Evolutionary conservation across 192 early-diverging fungal genomes (phyloP).

Genomic region (Entophlyctis helioformis): DNA sequence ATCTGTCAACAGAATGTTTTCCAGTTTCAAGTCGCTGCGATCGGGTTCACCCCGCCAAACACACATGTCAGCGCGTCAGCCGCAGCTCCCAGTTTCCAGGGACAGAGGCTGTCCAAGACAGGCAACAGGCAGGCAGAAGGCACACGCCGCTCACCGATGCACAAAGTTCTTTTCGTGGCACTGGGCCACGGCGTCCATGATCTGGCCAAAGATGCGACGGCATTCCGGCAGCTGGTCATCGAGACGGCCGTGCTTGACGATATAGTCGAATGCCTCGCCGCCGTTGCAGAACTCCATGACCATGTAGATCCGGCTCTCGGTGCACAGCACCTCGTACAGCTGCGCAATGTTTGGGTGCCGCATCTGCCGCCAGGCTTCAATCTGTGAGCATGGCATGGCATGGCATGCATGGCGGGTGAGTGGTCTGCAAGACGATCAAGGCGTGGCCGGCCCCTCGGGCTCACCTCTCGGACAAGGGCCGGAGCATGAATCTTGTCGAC

Average conservation of each 20-base stretch:
- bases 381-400: constrained; percentile 9
- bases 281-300: constrained; percentile 67
- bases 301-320: constrained; percentile 65
- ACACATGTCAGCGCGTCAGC: neutral
- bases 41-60: neutral
- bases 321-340: constrained; percentile 63
- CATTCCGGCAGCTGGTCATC: constrained; percentile 17
- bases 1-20: constrained; percentile 80
- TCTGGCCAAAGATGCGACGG: constrained; percentile 25
- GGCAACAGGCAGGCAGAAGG: neutral
- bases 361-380: constrained; percentile 58
- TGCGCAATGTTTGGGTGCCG: constrained; percentile 68
- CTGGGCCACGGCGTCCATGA: constrained; percentile 34
- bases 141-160: constrained; percentile 15
- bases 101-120: too few relatives aligned
- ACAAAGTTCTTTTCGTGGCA: constrained; percentile 42
- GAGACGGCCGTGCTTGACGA: constrained; percentile 58
- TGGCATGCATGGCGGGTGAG: too few relatives aligned
- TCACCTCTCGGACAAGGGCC: constrained; percentile 27
- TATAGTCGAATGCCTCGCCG: constrained; percentile 73
- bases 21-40: constrained; percentile 78
- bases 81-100: too few relatives aligned
- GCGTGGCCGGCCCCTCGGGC: neutral
- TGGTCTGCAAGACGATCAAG: too few relatives aligned
- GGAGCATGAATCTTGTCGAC: constrained; percentile 38